phyloP scores from a whole-genome alignment of 306 rosid species.

The Cucurbita maxima region DNA sequence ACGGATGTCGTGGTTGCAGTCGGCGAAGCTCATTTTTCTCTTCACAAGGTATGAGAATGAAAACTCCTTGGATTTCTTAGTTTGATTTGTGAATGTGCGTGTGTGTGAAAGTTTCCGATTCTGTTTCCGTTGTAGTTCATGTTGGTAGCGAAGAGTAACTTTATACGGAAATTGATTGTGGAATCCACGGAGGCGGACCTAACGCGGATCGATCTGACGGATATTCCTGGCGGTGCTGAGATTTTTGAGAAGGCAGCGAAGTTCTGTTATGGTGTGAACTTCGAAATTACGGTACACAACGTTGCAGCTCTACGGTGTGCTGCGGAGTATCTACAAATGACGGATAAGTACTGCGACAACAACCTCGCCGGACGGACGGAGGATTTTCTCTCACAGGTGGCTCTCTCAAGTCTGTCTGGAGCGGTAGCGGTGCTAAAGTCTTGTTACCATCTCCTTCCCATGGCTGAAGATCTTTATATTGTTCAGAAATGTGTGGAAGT shows the following conservation, averaged over 20 bases:
- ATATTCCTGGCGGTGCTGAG: constrained; percentile 78
- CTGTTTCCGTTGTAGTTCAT: constrained; percentile 38
- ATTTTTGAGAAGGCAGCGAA: constrained; percentile 79
- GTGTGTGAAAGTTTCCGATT: not conserved
- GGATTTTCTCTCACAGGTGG: constrained; percentile 56
- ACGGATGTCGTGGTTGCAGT: constrained; percentile 50
- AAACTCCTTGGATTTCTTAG: not conserved
- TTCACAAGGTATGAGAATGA: constrained; percentile 48
- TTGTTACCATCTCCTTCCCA: constrained; percentile 39
- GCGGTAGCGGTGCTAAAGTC: constrained; percentile 53
- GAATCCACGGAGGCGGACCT: constrained; percentile 54
- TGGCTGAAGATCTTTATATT: constrained; percentile 33
- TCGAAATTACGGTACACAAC: constrained; percentile 69
- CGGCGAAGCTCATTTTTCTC: constrained; percentile 60
- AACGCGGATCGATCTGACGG: constrained; percentile 37
- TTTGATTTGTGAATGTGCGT: not conserved
- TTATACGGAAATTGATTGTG: constrained; percentile 50
- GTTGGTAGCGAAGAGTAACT: constrained; percentile 82
- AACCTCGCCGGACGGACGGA: constrained; percentile 64
- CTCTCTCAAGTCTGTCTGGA: constrained; percentile 40
- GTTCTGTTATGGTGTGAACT: constrained; percentile 85
- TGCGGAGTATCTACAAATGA: constrained; percentile 72
- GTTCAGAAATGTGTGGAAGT: constrained; percentile 44
- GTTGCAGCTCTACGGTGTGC: constrained; percentile 70
- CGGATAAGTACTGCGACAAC: constrained; percentile 42